phyloP scores from a whole-genome alignment of 2,329 filamentous ascomycete genomes.

The Acrodontium crateriforme region DNA sequence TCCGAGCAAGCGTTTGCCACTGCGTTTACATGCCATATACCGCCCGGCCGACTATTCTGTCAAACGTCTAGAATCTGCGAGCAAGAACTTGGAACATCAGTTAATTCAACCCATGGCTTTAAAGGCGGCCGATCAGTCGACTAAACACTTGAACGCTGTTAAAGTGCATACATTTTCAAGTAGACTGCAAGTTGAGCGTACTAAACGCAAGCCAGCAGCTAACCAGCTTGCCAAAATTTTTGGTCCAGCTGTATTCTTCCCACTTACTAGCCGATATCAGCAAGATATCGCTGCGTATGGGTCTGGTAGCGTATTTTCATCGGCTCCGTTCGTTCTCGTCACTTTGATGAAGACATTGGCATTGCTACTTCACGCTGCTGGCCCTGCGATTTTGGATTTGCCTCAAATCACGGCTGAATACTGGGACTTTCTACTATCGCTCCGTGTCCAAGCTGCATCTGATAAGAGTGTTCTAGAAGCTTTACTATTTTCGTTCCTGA shows the following conservation, averaged over 20 bases:
- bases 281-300: conserved; percentile 21
- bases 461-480: conserved; percentile 52
- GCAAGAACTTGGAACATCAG: conserved; percentile 50
- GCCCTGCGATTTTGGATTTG: conserved; percentile 62
- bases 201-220: conserved; percentile 44
- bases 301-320: conserved; percentile 43
- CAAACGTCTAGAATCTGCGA: conserved; percentile 55
- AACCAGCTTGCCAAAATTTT: conserved; percentile 71
- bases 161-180: conserved; percentile 85
- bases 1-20: conserved; percentile 66
- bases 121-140: conserved; percentile 62
- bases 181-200: conserved; percentile 46
- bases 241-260: conserved; percentile 68
- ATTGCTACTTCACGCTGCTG: conserved; percentile 68
- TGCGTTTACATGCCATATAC: conserved; percentile 61
- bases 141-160: conserved; percentile 61
- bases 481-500: conserved; percentile 64
- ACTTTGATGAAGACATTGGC: conserved; percentile 78
- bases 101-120: conserved; percentile 75
- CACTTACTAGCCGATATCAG: conserved; percentile 57
- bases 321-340: conserved; percentile 61
- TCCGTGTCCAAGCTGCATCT: conserved; percentile 39
- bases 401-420: conserved; percentile 72
- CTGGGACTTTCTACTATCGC: conserved; percentile 64
- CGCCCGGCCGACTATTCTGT: conserved; percentile 11